These are phyloP conservation scores for Avena atlantica DNA, from an alignment of 176 grass and related monocot genomes.

Conservation along the genomic window DNA sequence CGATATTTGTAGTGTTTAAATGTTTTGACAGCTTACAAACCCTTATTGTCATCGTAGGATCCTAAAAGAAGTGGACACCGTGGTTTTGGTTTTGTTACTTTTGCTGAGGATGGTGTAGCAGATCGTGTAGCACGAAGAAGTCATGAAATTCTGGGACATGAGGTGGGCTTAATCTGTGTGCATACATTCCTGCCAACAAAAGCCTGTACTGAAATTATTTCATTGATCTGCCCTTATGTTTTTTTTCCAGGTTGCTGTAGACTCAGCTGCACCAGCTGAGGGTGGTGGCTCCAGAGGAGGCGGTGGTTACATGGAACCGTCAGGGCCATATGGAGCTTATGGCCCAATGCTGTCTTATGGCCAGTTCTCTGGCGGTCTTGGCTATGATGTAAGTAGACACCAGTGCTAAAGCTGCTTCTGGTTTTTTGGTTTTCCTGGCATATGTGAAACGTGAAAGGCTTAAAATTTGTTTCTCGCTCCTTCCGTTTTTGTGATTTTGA, in stretches of 20 bases:
- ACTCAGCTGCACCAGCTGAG: conserved; percentile 75
- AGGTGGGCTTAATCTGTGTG: conserved; percentile 48
- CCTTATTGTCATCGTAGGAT: conserved; percentile 49
- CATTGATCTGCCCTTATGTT: not conserved
- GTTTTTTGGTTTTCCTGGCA: not conserved
- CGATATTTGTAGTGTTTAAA: conserved; percentile 1
- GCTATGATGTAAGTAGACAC: conserved; percentile 62
- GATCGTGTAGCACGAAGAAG: conserved; percentile 74
- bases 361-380: conserved; percentile 59
- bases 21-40: conserved; percentile 6
- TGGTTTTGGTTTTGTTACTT: conserved; percentile 91
- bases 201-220: not conserved
- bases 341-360: conserved; percentile 61
- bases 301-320: conserved; percentile 52
- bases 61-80: conserved; percentile 75
- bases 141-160: conserved; percentile 83
- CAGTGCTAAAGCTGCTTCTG: not conserved
- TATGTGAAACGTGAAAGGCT: not conserved
- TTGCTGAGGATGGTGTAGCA: conserved; percentile 76
- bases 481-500: not conserved
- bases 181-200: not conserved
- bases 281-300: conserved; percentile 63
- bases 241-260: conserved; percentile 70
- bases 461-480: not conserved
- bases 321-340: conserved; percentile 61